Evolutionary conservation across 2,329 filamentous ascomycete species (phyloP), one percentile per base, ranked within the genome.

Genomic region (Pseudogymnoascus sp.): DNA sequence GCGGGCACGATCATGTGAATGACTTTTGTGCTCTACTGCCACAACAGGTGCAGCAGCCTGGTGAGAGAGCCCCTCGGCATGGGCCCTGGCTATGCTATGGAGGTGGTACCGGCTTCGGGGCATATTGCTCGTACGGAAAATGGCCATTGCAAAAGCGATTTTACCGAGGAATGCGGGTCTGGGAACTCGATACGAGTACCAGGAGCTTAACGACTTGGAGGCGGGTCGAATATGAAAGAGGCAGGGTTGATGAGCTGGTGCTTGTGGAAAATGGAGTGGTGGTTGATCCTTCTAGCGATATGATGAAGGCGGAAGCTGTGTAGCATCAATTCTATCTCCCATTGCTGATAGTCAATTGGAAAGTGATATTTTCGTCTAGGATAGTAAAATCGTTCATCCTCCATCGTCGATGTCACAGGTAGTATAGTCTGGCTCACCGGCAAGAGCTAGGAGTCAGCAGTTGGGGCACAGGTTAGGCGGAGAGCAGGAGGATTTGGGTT

Each of bases 41-140:
- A 69, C 70, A 67, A 68, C 26, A 69, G 64, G 62, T 62, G 65
- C 65, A 68, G 67, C 63, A 67, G 60, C 61, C 66, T 64, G 59
- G 60, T 60, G 50, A 66, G 57, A 50, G 62, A 62, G 35, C 77
- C 40, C 75, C 79, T 19, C 67, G 69, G 53, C 85, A 86, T 0
- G 83, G 87, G 42, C 78, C 96, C 2, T 97, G 93, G 93, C 96
- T 97, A 90, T 97, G 93, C 79, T 96, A 97, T 75, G 92, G 87
- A 11, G 93, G 93, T 44, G 93, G 89, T 31, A 85, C 86, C 53
- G 93, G 93, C 1, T 96, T 97, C 70, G 93, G 93, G 64, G 93
- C 93, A 1, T 97, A 97, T 73, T 93, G 89, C 28, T 92, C 92
- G 5, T 97, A 96, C 73, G 73, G 68, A 33, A 66, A 63, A 63